These are phyloP conservation scores for Drechmeria coniospora DNA, from an alignment of 2,329 filamentous ascomycete species.

Conservation along the genomic window DNA sequence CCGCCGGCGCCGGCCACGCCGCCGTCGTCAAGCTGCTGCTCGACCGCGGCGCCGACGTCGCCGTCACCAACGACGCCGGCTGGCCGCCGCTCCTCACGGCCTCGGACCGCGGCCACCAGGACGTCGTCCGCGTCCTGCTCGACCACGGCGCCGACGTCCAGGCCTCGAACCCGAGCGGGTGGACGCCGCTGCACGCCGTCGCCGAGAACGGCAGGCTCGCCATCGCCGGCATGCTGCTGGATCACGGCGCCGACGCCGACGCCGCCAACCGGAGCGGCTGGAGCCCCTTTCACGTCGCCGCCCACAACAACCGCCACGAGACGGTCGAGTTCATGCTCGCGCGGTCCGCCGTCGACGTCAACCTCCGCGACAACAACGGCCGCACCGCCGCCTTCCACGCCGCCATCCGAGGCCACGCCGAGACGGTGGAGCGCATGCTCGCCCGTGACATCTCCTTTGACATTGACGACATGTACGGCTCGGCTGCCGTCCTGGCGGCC, in stretches of 20 bases:
- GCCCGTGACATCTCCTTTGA: not conserved
- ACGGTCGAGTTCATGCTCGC: constrained; percentile 1
- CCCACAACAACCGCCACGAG: constrained; percentile 1
- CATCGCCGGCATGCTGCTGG: not conserved
- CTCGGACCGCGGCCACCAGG: not conserved
- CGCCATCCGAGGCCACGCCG: not conserved
- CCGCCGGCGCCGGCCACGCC: not conserved
- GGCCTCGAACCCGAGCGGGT: not conserved
- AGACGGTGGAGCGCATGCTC: not conserved
- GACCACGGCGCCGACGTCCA: not conserved
- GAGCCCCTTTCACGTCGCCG: constrained; percentile 2
- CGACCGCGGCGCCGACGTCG: constrained; percentile 4
- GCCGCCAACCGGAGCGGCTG: constrained; percentile 2
- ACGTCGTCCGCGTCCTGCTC: constrained; percentile 1
- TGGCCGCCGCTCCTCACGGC: not conserved
- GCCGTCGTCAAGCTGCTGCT: constrained; percentile 3
- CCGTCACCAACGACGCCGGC: not conserved
- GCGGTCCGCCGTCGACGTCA: not conserved
- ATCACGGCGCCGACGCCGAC: not conserved
- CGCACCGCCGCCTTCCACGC: constrained; percentile 3
- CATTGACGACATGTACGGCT: constrained; percentile 1
- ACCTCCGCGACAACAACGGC: constrained; percentile 2
- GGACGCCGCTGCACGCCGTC: constrained; percentile 1
- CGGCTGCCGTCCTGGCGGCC: not conserved
- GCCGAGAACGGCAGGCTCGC: not conserved